phyloP scores from a whole-genome alignment of 2,329 filamentous ascomycete species.

The Cadophora sp. region DNA sequence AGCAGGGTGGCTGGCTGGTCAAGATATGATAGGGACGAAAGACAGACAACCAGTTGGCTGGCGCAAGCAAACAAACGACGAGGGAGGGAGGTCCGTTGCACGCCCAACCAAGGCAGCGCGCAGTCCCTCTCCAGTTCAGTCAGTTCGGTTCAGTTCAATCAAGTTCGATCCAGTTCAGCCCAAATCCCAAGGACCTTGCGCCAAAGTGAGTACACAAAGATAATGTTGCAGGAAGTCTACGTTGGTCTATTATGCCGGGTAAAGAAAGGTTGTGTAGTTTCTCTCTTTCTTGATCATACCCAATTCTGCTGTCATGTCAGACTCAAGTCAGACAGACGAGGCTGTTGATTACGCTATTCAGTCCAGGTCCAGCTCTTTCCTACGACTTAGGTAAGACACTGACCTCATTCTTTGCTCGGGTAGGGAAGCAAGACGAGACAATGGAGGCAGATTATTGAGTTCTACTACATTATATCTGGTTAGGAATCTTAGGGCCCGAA shows the following conservation, averaged over 20 bases:
- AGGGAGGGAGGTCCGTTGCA: not conserved
- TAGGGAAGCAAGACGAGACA: not conserved
- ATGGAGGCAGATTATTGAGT: not conserved
- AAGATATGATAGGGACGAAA: not conserved
- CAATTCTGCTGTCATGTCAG: not conserved
- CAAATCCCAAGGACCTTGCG: not conserved
- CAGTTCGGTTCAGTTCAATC: not conserved
- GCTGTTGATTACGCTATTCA: not conserved
- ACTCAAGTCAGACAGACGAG: not conserved
- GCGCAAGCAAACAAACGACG: slow-evolving; percentile 9
- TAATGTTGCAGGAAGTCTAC: not conserved
- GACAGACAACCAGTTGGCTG: not conserved
- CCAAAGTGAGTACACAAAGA: not conserved
- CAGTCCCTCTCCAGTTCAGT: not conserved
- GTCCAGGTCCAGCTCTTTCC: not conserved
- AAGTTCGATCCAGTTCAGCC: not conserved
- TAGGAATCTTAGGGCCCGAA: not conserved
- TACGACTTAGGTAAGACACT: not conserved
- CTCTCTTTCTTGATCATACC: not conserved
- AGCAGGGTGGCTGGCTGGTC: not conserved
- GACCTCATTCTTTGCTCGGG: not conserved
- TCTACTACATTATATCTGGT: slow-evolving; percentile 12
- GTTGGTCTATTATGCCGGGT: too few relatives aligned
- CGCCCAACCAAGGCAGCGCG: not conserved
- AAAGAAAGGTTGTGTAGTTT: too few relatives aligned